Base-by-base conservation (phyloP, 768 basidiomycete genomes). In the Boletus eberwhitei region DNA sequence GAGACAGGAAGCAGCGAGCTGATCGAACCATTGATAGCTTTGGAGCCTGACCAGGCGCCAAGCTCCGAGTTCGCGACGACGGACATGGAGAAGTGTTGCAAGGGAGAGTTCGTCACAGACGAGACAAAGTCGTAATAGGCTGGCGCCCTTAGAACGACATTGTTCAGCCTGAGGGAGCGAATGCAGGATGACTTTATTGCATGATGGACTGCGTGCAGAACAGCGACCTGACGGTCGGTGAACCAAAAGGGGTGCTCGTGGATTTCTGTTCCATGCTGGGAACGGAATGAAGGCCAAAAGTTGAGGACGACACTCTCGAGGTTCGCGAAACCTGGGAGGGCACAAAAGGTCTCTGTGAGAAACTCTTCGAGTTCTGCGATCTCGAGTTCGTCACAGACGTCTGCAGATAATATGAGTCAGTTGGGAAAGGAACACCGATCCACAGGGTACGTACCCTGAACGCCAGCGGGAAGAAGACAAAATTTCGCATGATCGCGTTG, bases 241-340 rank as follows among this genome's bases (percentile, higher is more conserved):
- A 72, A 70, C 69, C 69, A 70, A 42, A 59, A 70, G 5, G 69
- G 70, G 19, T 64, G 59, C 16, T 70, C 70, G 17, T 49, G 64
- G 8, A 64, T 39, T 42, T 70, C 68, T 11, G 29, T 14, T 2
- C 62, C 69, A 6, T 19, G 32, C 16, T 66, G 59, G 8, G 68
- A 64, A 22, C 48, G 50, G 55, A 70, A 72, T 0, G 66, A 66
- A 8, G 69, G 69, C 69, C 69, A 70, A 32, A 70, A 70, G 49
- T 63, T 68, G 48, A 71, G 62, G 7, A 52, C 48, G 14, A 70
- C 52, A 8, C 49, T 54, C 36, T 60, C 54, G 4, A 70, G 61
- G 34, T 58, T 61, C 52, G 55, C 52, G 42, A 70, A 60, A 17
- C 36, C 38, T 1, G 62, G 19, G 2, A 70, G 54, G 5, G 62